phyloP scores from a whole-genome alignment of 805 yeast genomes.

The Cyberlindnera suaveolens region DNA sequence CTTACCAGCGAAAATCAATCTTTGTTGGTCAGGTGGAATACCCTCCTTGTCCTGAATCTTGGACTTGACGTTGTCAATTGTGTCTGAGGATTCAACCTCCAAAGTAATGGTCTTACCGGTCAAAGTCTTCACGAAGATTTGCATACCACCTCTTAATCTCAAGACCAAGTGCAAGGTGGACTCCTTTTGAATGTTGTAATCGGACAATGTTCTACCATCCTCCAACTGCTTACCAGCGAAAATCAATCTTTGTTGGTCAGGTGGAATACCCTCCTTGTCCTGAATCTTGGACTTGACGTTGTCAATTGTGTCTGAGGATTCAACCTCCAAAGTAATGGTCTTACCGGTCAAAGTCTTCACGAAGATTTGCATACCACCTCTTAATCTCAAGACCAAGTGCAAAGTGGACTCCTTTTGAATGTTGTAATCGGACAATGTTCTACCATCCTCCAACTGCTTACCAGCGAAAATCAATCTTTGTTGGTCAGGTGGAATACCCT shows the following conservation, averaged over 20 bases:
- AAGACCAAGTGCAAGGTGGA: slow-evolving; percentile 78
- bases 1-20: slow-evolving; percentile 94
- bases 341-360: slow-evolving; percentile 97
- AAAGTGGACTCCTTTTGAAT: slow-evolving; percentile 88
- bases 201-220: slow-evolving; percentile 90
- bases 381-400: slow-evolving; percentile 76
- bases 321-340: slow-evolving; percentile 96
- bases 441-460: slow-evolving; percentile 91
- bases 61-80: slow-evolving; percentile 89
- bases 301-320: slow-evolving; percentile 94
- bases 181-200: slow-evolving; percentile 93
- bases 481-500: slow-evolving; percentile 98
- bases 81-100: slow-evolving; percentile 96
- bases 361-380: slow-evolving; percentile 81
- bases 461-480: slow-evolving; percentile 93
- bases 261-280: slow-evolving; percentile 98
- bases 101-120: slow-evolving; percentile 97
- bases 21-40: slow-evolving; percentile 98
- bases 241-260: slow-evolving; percentile 97
- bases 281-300: slow-evolving; percentile 92
- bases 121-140: slow-evolving; percentile 93
- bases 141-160: slow-evolving; percentile 86
- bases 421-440: slow-evolving; percentile 90
- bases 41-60: slow-evolving; percentile 98
- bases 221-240: slow-evolving; percentile 95